Evolutionary conservation across 2,329 filamentous ascomycete species (phyloP).

Genomic region (Didymella lethalis): DNA sequence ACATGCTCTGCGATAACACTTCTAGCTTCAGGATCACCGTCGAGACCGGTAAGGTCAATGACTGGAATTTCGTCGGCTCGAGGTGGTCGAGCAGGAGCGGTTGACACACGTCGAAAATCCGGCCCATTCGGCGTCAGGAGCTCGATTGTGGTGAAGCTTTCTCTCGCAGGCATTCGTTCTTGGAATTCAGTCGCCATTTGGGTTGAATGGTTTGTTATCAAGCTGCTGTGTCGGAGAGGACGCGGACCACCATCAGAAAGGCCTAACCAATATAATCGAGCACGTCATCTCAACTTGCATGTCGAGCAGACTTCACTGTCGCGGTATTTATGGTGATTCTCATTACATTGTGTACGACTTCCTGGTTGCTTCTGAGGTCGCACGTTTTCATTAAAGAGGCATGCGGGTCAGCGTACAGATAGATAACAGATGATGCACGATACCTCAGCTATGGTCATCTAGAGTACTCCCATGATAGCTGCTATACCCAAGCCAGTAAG

Average conservation of each 20-base stretch:
- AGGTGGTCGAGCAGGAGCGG: constrained; percentile 5
- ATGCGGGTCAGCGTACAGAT: background rate
- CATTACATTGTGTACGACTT: too few species aligned
- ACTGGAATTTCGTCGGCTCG: constrained; percentile 46
- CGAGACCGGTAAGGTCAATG: constrained; percentile 46
- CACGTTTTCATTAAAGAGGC: background rate
- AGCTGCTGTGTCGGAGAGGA: too few species aligned
- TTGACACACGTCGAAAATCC: constrained; percentile 10
- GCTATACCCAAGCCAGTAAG: constrained; percentile 10
- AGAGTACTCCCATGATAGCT: constrained; percentile 7
- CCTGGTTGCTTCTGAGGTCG: too few species aligned
- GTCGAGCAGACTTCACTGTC: too few species aligned
- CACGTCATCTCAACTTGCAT: too few species aligned
- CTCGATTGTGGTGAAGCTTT: constrained; percentile 6
- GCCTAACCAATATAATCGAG: too few species aligned
- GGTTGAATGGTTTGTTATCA: background rate
- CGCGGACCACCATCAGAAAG: background rate
- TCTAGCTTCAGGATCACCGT: constrained; percentile 51
- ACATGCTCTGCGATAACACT: constrained; percentile 47
- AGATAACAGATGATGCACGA: background rate
- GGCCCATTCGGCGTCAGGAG: constrained; percentile 5
- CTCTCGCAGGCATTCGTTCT: background rate
- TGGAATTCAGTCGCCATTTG: background rate
- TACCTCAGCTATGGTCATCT: background rate
- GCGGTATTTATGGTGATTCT: too few species aligned